Conservation (phyloP, 306 rosid species). For the Medicago lupulina region DNA sequence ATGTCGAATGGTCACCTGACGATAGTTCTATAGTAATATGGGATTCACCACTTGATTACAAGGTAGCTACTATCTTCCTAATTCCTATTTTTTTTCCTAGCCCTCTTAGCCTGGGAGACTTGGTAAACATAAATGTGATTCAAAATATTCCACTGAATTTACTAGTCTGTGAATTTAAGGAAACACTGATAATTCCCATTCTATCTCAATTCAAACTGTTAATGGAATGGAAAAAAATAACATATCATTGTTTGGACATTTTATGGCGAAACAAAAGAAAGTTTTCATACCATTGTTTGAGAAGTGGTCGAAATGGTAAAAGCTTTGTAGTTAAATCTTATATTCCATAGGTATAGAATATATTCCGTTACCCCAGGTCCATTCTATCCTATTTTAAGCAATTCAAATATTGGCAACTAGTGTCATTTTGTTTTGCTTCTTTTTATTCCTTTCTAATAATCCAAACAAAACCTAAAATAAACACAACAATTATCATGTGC, state of each 20-base stretch:
- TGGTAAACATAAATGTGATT: not conserved
- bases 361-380: not conserved
- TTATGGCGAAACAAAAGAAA: not conserved
- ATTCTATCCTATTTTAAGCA: conserved; percentile 11
- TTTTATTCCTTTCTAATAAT: not conserved
- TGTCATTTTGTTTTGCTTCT: not conserved
- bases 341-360: not conserved
- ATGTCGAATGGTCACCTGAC: conserved; percentile 97
- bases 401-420: conserved; percentile 1
- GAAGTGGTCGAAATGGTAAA: not conserved
- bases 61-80: conserved; percentile 54
- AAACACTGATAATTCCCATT: not conserved
- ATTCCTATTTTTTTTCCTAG: conserved; percentile 30
- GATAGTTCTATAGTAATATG: conserved; percentile 95
- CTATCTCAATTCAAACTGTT: not conserved
- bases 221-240: not conserved
- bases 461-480: not conserved
- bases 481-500: not conserved
- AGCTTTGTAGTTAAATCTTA: not conserved
- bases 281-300: not conserved
- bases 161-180: conserved; percentile 23
- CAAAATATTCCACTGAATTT: conserved; percentile 21
- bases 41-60: conserved; percentile 96
- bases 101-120: conserved; percentile 19
- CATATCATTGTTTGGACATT: not conserved